These are phyloP conservation scores for Penicillium frequentans DNA, from an alignment of 2,329 filamentous ascomycete genomes.

Conservation along the genomic window DNA sequence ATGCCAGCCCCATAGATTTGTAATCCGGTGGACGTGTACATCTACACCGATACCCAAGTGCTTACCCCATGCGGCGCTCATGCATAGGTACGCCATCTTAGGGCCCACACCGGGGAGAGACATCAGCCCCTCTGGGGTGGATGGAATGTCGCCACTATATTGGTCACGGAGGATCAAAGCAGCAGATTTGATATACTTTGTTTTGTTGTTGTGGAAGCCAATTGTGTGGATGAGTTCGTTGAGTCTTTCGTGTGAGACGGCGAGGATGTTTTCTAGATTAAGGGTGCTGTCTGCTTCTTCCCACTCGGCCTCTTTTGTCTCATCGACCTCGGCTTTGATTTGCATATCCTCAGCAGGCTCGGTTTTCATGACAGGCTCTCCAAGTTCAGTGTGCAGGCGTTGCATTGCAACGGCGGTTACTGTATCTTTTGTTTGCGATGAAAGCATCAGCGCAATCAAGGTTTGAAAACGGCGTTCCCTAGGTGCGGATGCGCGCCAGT, in stretches of 20 bases:
- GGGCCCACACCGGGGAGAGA: conserved; percentile 84
- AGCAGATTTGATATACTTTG: conserved; percentile 74
- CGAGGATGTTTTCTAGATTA: conserved; percentile 74
- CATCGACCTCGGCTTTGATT: conserved; percentile 24
- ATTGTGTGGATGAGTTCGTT: conserved; percentile 80
- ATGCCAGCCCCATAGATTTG: conserved; percentile 92
- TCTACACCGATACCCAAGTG: conserved; percentile 85
- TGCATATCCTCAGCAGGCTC: conserved; percentile 13
- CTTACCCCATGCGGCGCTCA: conserved; percentile 71
- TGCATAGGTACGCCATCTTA: conserved; percentile 90
- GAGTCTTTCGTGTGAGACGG: conserved; percentile 63
- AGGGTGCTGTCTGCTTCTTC: conserved; percentile 49
- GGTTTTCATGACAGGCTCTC: conserved; percentile 22
- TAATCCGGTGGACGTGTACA: conserved; percentile 92
- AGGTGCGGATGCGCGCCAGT: conserved; percentile 44
- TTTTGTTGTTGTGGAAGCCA: conserved; percentile 95
- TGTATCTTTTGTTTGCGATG: conserved; percentile 89
- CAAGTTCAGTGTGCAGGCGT: conserved; percentile 72
- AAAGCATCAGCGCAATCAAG: conserved; percentile 84
- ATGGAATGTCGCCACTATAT: conserved; percentile 74
- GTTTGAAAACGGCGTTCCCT: conserved; percentile 77
- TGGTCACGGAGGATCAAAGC: conserved; percentile 71
- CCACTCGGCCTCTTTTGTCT: not conserved
- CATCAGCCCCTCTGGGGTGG: conserved; percentile 72
- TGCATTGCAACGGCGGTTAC: conserved; percentile 83